Percentiles rank a stretch among this genome's conserved stretches.
These are phyloP conservation scores for Vinca minor DNA, from an alignment of 257 asterid species.

Conservation along the genomic window DNA sequence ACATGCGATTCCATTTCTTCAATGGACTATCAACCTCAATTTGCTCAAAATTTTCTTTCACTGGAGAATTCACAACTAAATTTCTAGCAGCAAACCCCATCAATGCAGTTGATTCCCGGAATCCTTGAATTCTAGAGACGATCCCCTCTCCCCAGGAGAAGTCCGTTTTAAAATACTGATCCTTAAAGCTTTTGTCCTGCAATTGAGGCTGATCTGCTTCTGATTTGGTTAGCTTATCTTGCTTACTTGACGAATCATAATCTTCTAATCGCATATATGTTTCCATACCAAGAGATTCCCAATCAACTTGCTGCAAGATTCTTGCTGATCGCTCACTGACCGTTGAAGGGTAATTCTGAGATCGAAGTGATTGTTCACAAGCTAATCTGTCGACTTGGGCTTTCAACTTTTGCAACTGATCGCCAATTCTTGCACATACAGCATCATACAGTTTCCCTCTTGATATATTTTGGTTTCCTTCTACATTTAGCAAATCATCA, in stretches of 20 bases:
- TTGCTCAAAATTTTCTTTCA: constrained; percentile 19
- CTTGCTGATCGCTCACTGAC: constrained; percentile 37
- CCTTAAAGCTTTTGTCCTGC: constrained; percentile 20
- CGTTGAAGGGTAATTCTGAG: constrained; percentile 21
- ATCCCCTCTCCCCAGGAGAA: constrained; percentile 36
- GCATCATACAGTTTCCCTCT: constrained; percentile 69
- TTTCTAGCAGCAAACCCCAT: constrained; percentile 68
- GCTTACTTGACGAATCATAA: constrained; percentile 11
- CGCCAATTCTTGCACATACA: constrained; percentile 57
- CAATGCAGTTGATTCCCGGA: constrained; percentile 42
- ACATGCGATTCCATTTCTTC: constrained; percentile 46
- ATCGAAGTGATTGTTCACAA: constrained; percentile 31
- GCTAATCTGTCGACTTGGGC: constrained; percentile 58
- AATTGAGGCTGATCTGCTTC: constrained; percentile 13
- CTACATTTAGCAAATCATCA: constrained; percentile 47
- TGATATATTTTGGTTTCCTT: constrained; percentile 31
- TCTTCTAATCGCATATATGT: constrained; percentile 24
- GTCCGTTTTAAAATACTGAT: constrained; percentile 24
- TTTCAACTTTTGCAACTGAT: constrained; percentile 51
- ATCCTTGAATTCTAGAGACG: constrained; percentile 47
- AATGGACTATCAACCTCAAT: constrained; percentile 33
- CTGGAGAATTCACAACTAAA: constrained; percentile 26
- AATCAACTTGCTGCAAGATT: constrained; percentile 48
- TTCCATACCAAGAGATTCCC: constrained; percentile 63
- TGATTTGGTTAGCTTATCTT: constrained; percentile 18